Evolutionary conservation across 2,329 filamentous ascomycete species (phyloP), one percentile per base, ranked within the genome.

Genomic region (Xylaria multiplex): DNA sequence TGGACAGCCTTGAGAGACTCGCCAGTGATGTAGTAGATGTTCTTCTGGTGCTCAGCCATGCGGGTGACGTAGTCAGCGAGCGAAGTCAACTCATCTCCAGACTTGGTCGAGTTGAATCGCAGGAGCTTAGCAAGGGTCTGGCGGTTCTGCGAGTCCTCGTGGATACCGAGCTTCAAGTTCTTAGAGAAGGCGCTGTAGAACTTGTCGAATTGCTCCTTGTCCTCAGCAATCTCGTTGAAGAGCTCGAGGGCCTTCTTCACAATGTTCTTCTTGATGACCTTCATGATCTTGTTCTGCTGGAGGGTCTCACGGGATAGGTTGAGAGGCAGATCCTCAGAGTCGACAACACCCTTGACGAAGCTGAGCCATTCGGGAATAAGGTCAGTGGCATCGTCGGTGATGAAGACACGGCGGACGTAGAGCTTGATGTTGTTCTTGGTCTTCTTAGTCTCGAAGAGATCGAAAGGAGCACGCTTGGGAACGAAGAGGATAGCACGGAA

Each of bases 401-500:
- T 99, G 92, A 99, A 99, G 83, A 99, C 96, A 82, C 96, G 96
- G 82, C 96, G 95, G 79, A 99, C 96, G 86, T 99, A 99, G 77
- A 99, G 91, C 91, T 99, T 99, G 90, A 99, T 98, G 92, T 99
- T 99, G 92, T 98, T 99, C 93, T 99, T 99, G 81, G 95, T 97
- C 92, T 97, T 97, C 93, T 99, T 99, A 81, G 95, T 97, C 92
- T 99, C 96, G 82, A 99, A 99, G 70, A 99, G 92, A 80, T 99
- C 96, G 83, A 99, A 99, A 77, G 96, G 96, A 83, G 96, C 96
- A 78, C 96, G 95, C 93, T 99, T 98, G 81, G 96, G 96, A 62
- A 99, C 95, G 87, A 96, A 99, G 81, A 99, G 93, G 83, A 99
- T 97, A 74, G 96, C 96, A 74, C 95, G 95, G 93, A 99, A 99